Conservation (phyloP, 2,329 filamentous ascomycete genomes). For the Ophiosphaerella herpotricha region DNA sequence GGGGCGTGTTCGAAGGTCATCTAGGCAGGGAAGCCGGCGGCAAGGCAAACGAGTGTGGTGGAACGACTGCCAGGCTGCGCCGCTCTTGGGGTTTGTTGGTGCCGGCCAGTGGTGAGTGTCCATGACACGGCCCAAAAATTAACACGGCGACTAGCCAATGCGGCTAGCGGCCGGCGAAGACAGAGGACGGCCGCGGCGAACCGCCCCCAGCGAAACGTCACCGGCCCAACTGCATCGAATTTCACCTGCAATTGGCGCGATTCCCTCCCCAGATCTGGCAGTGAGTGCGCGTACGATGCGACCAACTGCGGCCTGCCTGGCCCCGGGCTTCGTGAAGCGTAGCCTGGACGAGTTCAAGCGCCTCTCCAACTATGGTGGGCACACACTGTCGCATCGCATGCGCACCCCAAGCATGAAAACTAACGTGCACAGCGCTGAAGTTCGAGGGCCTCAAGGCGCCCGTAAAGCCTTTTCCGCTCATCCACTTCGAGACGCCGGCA, state of each 20-base stretch:
- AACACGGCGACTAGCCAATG: constrained; percentile 17
- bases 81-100: constrained; percentile 1
- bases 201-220: constrained; percentile 25
- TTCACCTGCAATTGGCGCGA: too few species aligned
- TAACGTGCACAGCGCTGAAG: constrained; percentile 61
- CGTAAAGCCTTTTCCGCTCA: constrained; percentile 66
- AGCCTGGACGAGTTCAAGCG: constrained; percentile 64
- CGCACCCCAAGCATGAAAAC: constrained; percentile 24
- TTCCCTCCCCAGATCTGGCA: neutral
- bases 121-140: constrained; percentile 22
- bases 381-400: constrained; percentile 22
- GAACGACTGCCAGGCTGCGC: neutral
- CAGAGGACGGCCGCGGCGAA: constrained; percentile 15
- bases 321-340: constrained; percentile 60
- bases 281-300: constrained; percentile 35
- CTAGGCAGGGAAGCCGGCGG: constrained; percentile 21
- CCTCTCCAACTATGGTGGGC: constrained; percentile 58
- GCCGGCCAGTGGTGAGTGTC: neutral
- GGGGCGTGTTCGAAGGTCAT: constrained; percentile 45
- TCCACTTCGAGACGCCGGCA: constrained; percentile 62
- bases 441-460: constrained; percentile 71
- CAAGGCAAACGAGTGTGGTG: constrained; percentile 4
- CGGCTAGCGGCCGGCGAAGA: constrained; percentile 18
- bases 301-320: constrained; percentile 40
- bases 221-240: neutral